Evolutionary conservation across 495 filamentous ascomycete genomes (phyloP).

Genomic region (Penicillium tannophilum): DNA sequence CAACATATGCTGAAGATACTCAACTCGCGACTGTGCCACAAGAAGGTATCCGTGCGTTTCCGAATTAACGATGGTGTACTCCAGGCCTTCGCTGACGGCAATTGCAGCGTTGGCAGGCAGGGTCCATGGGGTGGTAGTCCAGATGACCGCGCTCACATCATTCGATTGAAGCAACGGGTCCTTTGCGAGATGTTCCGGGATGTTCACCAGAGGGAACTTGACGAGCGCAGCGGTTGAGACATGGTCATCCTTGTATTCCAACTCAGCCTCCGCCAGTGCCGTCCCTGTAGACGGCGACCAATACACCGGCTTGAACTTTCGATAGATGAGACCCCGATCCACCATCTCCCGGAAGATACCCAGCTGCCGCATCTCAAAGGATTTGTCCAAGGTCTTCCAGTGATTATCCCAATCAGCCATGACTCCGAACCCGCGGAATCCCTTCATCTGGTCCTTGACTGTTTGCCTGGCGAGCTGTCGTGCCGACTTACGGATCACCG

Average conservation of each 20-base stretch:
- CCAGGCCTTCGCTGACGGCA: conserved; percentile 69
- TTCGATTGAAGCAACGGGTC: conserved; percentile 38
- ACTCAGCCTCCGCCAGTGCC: conserved; percentile 90
- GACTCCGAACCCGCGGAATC: conserved; percentile 80
- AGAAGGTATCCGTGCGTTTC: conserved; percentile 58
- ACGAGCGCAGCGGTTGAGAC: conserved; percentile 79
- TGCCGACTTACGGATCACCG: conserved; percentile 68
- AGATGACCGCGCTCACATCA: conserved; percentile 74
- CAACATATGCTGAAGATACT: conserved; percentile 49
- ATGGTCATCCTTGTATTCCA: conserved; percentile 91
- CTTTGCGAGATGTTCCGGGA: conserved; percentile 49
- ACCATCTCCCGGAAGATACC: conserved; percentile 85
- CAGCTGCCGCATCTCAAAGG: conserved; percentile 85
- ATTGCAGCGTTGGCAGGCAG: conserved; percentile 91
- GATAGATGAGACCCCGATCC: conserved; percentile 80
- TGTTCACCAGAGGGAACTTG: conserved; percentile 66
- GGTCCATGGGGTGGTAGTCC: conserved; percentile 99
- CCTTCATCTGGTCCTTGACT: conserved; percentile 76
- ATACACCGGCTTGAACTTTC: conserved; percentile 89
- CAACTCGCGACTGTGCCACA: conserved; percentile 66
- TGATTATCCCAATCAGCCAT: conserved; percentile 94
- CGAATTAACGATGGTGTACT: conserved; percentile 70
- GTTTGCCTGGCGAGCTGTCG: conserved; percentile 72
- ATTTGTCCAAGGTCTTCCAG: conserved; percentile 89
- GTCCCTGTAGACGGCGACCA: conserved; percentile 93